Conservation (phyloP, 192 early-diverging fungal species). For the Coemansia sp. region DNA sequence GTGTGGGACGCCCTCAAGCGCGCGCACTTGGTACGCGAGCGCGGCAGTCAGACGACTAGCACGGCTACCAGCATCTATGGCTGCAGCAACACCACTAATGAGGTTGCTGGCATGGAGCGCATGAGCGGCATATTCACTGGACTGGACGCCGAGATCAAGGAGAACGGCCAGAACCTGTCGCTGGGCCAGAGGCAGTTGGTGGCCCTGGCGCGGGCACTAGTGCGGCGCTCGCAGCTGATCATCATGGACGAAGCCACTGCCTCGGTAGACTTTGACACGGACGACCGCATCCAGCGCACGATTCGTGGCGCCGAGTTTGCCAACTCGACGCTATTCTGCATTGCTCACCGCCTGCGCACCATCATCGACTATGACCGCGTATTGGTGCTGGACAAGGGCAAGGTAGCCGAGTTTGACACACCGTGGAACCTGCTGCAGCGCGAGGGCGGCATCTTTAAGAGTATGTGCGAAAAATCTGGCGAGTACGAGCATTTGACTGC, state of each 20-base stretch:
- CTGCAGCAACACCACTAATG: background rate
- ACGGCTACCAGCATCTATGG: background rate
- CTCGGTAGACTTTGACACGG: constrained; percentile 83
- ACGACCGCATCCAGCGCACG: constrained; percentile 82
- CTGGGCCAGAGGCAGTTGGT: constrained; percentile 78
- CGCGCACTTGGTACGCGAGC: constrained; percentile 27
- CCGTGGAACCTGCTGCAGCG: constrained; percentile 69
- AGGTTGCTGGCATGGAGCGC: background rate
- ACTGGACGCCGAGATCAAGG: constrained; percentile 34
- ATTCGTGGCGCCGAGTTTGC: constrained; percentile 77
- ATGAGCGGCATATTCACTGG: constrained; percentile 10
- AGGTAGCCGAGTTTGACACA: constrained; percentile 79
- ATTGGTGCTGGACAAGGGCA: constrained; percentile 78
- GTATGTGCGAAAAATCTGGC: constrained; percentile 81
- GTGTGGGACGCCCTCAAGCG: constrained; percentile 40
- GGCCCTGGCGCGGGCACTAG: constrained; percentile 74
- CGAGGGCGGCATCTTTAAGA: constrained; percentile 64
- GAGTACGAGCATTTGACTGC: constrained; percentile 67
- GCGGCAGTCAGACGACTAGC: background rate
- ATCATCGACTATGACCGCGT: constrained; percentile 85
- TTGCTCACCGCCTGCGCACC: constrained; percentile 88
- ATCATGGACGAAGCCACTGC: constrained; percentile 90
- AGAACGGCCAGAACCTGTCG: constrained; percentile 79
- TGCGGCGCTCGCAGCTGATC: constrained; percentile 70
- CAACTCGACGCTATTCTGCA: constrained; percentile 76